phyloP scores from a whole-genome alignment of 129 eudicot genomes.

The Tanacetum coccineum region DNA sequence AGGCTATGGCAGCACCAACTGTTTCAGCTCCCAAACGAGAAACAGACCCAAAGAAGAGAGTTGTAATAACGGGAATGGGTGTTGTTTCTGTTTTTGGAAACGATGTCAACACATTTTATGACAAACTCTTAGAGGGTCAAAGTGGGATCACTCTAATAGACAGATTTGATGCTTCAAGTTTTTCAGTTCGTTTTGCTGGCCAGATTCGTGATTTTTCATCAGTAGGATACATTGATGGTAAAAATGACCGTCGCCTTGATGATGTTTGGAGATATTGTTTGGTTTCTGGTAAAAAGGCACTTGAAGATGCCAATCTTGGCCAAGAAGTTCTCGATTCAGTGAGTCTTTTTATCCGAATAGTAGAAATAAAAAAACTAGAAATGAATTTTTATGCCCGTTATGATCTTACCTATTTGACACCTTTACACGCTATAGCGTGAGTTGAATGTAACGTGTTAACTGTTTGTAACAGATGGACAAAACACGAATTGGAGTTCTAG shows the following conservation, averaged over 20 bases:
- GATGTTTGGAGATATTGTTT: slow-evolving; percentile 73
- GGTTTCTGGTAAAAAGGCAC: slow-evolving; percentile 75
- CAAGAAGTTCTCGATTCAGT: slow-evolving; percentile 56
- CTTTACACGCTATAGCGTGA: too few species aligned
- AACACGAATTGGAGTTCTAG: slow-evolving; percentile 65
- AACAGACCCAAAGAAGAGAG: slow-evolving; percentile 70
- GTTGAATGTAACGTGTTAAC: not conserved
- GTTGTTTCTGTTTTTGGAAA: slow-evolving; percentile 66
- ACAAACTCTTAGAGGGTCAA: slow-evolving; percentile 58
- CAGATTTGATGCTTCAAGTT: slow-evolving; percentile 59
- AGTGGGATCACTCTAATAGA: slow-evolving; percentile 64
- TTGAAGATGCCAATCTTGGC: slow-evolving; percentile 65
- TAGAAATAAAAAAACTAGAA: not conserved
- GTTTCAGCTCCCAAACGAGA: slow-evolving; percentile 74
- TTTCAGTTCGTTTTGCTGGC: slow-evolving; percentile 54
- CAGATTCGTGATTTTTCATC: slow-evolving; percentile 71
- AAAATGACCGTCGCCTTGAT: slow-evolving; percentile 71
- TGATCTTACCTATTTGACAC: too few species aligned
- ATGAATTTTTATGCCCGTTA: not conserved
- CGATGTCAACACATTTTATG: slow-evolving; percentile 56
- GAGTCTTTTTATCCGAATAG: slow-evolving; percentile 20
- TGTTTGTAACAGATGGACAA: slow-evolving; percentile 59
- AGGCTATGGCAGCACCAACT: slow-evolving; percentile 52
- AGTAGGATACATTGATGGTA: slow-evolving; percentile 73
- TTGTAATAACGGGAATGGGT: slow-evolving; percentile 77